Percentiles rank a stretch among this genome's conserved stretches.
These are phyloP conservation scores for Suhomyces vadensis DNA, from an alignment of 805 yeast species.

Conservation along the genomic window DNA sequence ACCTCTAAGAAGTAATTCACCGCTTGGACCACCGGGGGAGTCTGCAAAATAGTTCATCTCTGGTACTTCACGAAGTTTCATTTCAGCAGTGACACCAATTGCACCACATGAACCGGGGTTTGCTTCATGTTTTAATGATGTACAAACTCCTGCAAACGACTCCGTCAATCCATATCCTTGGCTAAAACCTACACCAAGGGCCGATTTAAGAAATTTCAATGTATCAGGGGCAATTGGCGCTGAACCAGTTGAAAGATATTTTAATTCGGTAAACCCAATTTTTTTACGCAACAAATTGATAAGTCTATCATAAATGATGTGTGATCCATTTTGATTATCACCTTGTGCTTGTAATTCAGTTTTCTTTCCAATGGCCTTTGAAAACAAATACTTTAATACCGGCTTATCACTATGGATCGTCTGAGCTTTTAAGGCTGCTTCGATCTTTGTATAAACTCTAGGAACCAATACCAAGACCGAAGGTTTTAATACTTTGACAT, in stretches of 20 bases:
- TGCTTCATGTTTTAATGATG: slow-evolving; percentile 44
- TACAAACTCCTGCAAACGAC: slow-evolving; percentile 55
- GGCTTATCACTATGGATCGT: slow-evolving; percentile 39
- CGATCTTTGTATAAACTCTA: slow-evolving; percentile 41
- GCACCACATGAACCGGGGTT: slow-evolving; percentile 63
- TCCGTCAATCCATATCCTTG: slow-evolving; percentile 80
- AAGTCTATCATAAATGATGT: slow-evolving; percentile 33
- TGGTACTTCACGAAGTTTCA: slow-evolving; percentile 61
- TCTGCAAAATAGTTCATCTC: slow-evolving; percentile 52
- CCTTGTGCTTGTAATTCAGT: slow-evolving; percentile 19
- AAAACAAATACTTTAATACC: slow-evolving; percentile 26
- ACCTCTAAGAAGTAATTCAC: slow-evolving; percentile 66
- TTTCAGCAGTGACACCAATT: slow-evolving; percentile 52
- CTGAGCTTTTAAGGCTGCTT: slow-evolving; percentile 52
- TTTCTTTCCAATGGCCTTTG: slow-evolving; percentile 30
- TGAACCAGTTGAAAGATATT: slow-evolving; percentile 46
- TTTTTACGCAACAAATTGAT: slow-evolving; percentile 30
- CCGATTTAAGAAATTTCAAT: slow-evolving; percentile 59
- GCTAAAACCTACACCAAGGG: slow-evolving; percentile 54
- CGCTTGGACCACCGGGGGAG: slow-evolving; percentile 44
- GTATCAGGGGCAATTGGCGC: slow-evolving; percentile 72
- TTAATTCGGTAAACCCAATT: slow-evolving; percentile 37
- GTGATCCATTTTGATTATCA: slow-evolving; percentile 27
- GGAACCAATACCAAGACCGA: slow-evolving; percentile 33
- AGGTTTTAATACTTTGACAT: slow-evolving; percentile 30